phyloP scores from a whole-genome alignment of 306 rosid genomes.

The Quercus berberidifolia region DNA sequence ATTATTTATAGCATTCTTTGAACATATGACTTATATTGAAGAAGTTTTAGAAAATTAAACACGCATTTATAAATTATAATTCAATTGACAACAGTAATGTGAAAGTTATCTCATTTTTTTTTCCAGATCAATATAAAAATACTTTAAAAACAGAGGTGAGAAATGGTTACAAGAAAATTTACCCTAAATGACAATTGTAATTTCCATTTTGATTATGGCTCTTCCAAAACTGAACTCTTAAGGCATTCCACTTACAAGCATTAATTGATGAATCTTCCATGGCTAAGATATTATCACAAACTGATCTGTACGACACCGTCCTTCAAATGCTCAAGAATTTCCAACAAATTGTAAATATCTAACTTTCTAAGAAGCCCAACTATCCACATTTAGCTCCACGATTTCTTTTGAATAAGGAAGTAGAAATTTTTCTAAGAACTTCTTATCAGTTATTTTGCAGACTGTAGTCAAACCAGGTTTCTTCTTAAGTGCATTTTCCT shows the following conservation, averaged over 20 bases:
- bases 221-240: background rate
- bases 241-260: background rate
- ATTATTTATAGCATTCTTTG: no score
- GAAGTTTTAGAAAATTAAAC: background rate
- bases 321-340: no score
- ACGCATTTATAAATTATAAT: background rate
- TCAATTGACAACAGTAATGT: background rate
- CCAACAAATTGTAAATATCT: background rate
- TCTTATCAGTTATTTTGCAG: background rate
- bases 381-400: background rate
- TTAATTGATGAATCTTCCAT: background rate
- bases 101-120: background rate
- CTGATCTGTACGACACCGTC: background rate
- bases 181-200: background rate
- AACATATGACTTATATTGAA: no score
- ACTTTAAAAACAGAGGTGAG: background rate
- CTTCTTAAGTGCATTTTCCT: slow-evolving; percentile 7
- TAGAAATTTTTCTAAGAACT: slow-evolving; percentile 17
- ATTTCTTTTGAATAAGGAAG: slow-evolving; percentile 26
- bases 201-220: background rate
- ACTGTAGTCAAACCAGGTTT: slow-evolving; percentile 14
- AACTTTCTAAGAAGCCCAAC: background rate
- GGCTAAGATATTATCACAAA: no score
- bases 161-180: background rate
- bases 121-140: background rate